Conservation (phyloP, 106 monocot species). For the Iris macrosiphon region DNA sequence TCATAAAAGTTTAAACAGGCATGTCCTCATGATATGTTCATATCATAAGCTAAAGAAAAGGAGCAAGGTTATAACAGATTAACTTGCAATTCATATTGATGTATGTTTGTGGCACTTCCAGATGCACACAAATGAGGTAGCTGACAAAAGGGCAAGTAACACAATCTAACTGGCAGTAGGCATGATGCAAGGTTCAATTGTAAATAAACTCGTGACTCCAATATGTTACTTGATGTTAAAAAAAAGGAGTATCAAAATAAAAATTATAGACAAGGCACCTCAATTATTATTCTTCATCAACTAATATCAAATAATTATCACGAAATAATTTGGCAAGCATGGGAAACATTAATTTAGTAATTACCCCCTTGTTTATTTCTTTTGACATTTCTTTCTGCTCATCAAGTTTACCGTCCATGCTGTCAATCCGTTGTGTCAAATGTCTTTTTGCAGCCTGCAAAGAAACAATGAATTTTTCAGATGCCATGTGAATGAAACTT, state of each 20-base stretch:
- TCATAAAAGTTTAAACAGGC: too few relatives aligned
- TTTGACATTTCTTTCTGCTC: constrained; percentile 18
- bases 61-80: too few relatives aligned
- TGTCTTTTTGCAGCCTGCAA: constrained; percentile 20
- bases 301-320: not conserved
- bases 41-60: too few relatives aligned
- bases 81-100: not conserved
- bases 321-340: too few relatives aligned
- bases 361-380: constrained; percentile 21
- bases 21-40: too few relatives aligned
- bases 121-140: not conserved
- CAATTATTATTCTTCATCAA: not conserved
- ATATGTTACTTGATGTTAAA: not conserved
- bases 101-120: not conserved
- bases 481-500: not conserved
- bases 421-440: constrained; percentile 19
- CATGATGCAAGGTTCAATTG: not conserved
- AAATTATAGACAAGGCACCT: not conserved
- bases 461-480: not conserved
- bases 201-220: not conserved
- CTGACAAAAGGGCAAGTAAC: not conserved
- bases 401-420: constrained; percentile 19
- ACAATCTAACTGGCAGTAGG: not conserved
- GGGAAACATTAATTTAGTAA: not conserved
- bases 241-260: not conserved